Evolutionary conservation across 2,329 filamentous ascomycete species (phyloP).

Genomic region (Trichophyton schoenleinii): DNA sequence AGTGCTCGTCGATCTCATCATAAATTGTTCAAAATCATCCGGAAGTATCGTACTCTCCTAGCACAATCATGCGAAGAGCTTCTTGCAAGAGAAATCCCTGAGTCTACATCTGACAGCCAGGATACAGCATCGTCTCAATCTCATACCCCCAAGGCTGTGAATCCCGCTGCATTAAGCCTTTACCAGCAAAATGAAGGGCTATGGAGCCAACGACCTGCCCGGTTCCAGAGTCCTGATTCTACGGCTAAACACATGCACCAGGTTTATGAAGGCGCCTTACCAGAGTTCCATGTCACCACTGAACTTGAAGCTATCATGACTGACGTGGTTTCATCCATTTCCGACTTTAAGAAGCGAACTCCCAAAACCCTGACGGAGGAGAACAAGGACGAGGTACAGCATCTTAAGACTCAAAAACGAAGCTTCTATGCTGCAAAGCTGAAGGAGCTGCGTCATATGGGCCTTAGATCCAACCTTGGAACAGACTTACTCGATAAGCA

Average conservation of each 20-base stretch:
- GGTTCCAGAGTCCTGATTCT: constrained; percentile 57
- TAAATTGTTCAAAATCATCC: constrained; percentile 80
- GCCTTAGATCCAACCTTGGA: constrained; percentile 69
- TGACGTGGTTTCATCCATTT: constrained; percentile 54
- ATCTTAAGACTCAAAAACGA: constrained; percentile 80
- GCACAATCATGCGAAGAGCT: constrained; percentile 61
- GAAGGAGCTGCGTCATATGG: constrained; percentile 75
- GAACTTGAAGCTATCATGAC: constrained; percentile 57
- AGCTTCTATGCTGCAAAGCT: constrained; percentile 83
- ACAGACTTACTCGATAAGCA: constrained; percentile 62
- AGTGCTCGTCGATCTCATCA: constrained; percentile 82
- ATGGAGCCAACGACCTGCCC: constrained; percentile 41
- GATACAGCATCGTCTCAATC: background rate
- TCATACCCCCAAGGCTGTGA: constrained; percentile 8
- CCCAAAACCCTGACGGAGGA: constrained; percentile 71
- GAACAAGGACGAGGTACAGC: constrained; percentile 70
- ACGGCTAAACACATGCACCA: constrained; percentile 65
- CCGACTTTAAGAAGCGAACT: constrained; percentile 69
- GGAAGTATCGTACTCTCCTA: constrained; percentile 74
- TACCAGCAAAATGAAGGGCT: constrained; percentile 20
- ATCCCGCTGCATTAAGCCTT: constrained; percentile 22
- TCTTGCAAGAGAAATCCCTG: constrained; percentile 23
- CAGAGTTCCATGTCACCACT: constrained; percentile 43
- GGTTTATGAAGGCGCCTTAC: constrained; percentile 42
- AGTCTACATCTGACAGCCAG: constrained; percentile 14